Evolutionary conservation across 1,284 basidiomycete genomes (phyloP), one percentile per base, ranked within the genome.

Genomic region (Marasmius oreades): DNA sequence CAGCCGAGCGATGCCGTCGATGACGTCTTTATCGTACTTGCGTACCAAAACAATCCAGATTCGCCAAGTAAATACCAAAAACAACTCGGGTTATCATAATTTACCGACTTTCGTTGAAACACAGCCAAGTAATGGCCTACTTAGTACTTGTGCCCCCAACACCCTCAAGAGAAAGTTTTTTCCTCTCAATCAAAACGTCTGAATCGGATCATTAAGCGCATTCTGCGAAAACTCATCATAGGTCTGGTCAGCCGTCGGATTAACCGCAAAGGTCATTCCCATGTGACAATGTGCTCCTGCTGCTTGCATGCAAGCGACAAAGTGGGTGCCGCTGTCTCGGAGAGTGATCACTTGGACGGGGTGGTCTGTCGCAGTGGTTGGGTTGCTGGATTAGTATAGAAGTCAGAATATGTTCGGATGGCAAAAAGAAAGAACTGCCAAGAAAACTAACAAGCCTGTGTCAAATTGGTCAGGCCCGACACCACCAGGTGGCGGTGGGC

Each of bases 191-290:
- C 28, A 31, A n/a, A n/a, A n/a, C 28, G 39, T 42, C 8, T 42
- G 39, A 42, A 42, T 51, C 14, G 23, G 28, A 28, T 51, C 48
- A 20, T n/a, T 46, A 43, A 24, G 44, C 3, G 61, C 59, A 42
- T 62, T 62, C 2, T 52, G 33, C 24, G 45, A 43, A 51, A 62
- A 62, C 46, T 60, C 23, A 4, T 24, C 61, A 31, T 52, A 58
- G 8, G 59, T 62, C 61, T 37, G 24, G 10, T 44, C 23, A 11
- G 24, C 51, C 18, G 56, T 60, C 14, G 61, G 61, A 52, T 62
- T 62, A 31, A 62, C 33, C 12, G 61, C 56, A 7, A 62, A 55
- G 11, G 53, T 57, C 61, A 62, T 62, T 6, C 61, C 59, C 57
- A 33, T 6, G 53, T 58, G 47, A 54, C 61, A 63, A 52, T 63